Base-by-base conservation (phyloP, 768 basidiomycete genomes). In the Guyanaporus albipodus region DNA sequence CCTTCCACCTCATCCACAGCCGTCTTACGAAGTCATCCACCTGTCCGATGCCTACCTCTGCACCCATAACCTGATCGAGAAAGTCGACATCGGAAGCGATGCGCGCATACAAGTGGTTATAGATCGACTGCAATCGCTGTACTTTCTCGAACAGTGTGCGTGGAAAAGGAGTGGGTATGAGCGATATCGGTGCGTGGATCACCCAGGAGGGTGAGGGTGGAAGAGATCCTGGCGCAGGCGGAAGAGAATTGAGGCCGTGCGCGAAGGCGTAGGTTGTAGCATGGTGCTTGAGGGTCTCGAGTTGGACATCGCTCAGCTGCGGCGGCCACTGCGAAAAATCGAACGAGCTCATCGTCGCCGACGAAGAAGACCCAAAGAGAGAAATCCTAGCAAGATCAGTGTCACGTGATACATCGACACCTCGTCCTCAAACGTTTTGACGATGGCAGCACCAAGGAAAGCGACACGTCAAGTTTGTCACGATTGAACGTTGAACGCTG, bases 101-200 rank as follows among this genome's bases (percentile, higher is more conserved):
- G 11, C 87, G 76, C 0, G 91, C 81, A 60, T 99, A 99, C 2
- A 98, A 72, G 0, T 77, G 70, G 67, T 97, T 95, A 66, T 94
- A 98, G 0, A 78, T 63, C 3, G 73, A 74, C 60, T 97, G 94
- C 4, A 98, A 63, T 32, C 67, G 63, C 47, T 76, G 66, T 0
- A 87, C 91, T 17, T 73, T 72, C 4, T 77, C 56, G 61, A 94
- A 96, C 12, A 89, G 70, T 3, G 64, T 45, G 12, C 85, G 75
- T 1, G 95, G 93, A 53, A 96, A 80, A 0, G 93, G 91, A 0
- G 91, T 81, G 2, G 96, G 95, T 55, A 93, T 78, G 32, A 99
- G 73, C 0, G 94, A 78, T 52, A 97, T 70, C 0, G 96, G 96
- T 0, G 93, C 94, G 61, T 96, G 89, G 55, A 94, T 89, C 0